A percentile compares a stretch with the other conserved stretches of the same genome.
These are phyloP conservation scores for Dactylellina leptospora DNA, from an alignment of 2,329 filamentous ascomycete species.

Conservation along the genomic window DNA sequence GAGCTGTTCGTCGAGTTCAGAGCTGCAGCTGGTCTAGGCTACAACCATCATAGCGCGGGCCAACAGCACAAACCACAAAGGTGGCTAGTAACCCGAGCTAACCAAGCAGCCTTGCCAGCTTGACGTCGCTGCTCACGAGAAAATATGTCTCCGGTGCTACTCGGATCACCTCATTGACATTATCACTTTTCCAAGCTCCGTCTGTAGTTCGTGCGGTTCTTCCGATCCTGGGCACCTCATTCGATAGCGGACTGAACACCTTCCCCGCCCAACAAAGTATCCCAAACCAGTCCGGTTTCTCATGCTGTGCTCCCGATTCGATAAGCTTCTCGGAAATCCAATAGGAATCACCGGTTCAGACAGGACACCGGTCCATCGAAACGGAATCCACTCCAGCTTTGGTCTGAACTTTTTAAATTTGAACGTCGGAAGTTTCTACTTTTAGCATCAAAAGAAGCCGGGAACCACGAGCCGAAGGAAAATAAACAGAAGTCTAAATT, in stretches of 20 bases:
- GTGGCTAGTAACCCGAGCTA: slow-evolving; percentile 15
- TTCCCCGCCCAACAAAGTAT: too few relatives aligned
- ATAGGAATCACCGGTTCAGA: neutral
- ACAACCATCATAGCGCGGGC: neutral
- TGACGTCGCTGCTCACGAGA: neutral
- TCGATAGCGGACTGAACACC: neutral
- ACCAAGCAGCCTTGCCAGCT: too few relatives aligned
- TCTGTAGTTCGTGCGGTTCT: too few relatives aligned
- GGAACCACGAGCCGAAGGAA: neutral
- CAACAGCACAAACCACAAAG: neutral
- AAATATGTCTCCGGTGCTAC: neutral
- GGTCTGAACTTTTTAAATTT: neutral
- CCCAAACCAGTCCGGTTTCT: neutral
- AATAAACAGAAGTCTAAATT: neutral
- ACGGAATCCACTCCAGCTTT: neutral
- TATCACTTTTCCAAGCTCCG: too few relatives aligned
- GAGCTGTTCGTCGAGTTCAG: neutral
- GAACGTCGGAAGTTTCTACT: neutral
- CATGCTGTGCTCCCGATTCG: neutral
- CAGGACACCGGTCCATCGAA: neutral
- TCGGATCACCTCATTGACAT: neutral
- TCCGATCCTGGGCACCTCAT: slow-evolving; percentile 9
- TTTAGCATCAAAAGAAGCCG: neutral
- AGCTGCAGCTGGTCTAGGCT: slow-evolving; percentile 12
- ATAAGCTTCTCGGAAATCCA: neutral